Conservation (phyloP, 805 yeast species). For the Sugiyamaella smithiae region DNA sequence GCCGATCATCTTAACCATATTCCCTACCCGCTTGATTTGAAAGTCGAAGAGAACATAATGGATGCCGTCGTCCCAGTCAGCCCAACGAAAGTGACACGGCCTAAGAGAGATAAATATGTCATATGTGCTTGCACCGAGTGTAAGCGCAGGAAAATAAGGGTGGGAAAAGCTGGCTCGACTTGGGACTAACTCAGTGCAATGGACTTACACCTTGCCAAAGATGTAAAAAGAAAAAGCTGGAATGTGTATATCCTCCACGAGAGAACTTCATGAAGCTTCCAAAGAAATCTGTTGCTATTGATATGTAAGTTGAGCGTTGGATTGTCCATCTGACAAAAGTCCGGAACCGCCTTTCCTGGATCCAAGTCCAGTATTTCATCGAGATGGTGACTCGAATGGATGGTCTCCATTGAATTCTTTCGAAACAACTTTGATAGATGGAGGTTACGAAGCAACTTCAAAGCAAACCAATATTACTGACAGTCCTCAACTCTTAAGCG, state of each 20-base stretch:
- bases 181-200: constrained; percentile 21
- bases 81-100: too few relatives aligned
- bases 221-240: constrained; percentile 21
- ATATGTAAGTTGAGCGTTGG: neutral
- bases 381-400: neutral
- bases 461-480: too few relatives aligned
- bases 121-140: constrained; percentile 16
- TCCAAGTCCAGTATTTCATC: neutral
- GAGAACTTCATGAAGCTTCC: neutral
- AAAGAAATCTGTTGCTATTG: neutral
- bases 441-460: too few relatives aligned
- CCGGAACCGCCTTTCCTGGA: neutral
- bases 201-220: constrained; percentile 25
- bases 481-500: too few relatives aligned
- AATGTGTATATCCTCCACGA: constrained; percentile 21
- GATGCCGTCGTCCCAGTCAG: too few relatives aligned
- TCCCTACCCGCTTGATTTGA: too few relatives aligned
- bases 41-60: too few relatives aligned
- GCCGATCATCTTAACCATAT: too few relatives aligned
- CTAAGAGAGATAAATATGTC: neutral
- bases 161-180: constrained; percentile 1
- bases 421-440: too few relatives aligned
- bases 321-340: neutral
- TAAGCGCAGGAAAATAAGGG: constrained; percentile 27
- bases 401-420: neutral